Conservation (phyloP, 768 basidiomycete species). For the Grammothele lineata region DNA sequence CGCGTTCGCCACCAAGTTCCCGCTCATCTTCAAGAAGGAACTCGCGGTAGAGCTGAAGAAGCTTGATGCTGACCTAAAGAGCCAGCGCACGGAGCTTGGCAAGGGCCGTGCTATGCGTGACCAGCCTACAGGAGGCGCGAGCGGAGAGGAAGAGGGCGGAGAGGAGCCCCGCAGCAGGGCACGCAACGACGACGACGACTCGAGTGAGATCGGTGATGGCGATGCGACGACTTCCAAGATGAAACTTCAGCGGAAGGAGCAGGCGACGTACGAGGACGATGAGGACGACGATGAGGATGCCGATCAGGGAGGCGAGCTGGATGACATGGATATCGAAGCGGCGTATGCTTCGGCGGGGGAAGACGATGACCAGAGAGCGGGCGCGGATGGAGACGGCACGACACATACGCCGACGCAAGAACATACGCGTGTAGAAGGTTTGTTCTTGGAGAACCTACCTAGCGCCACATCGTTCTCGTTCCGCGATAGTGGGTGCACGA, state of each 20-base stretch:
- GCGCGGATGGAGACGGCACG: conserved; percentile 29
- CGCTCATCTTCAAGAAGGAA: conserved; percentile 78
- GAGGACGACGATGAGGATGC: conserved; percentile 56
- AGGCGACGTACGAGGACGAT: conserved; percentile 73
- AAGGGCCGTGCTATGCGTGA: conserved; percentile 59
- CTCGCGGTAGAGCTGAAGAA: conserved; percentile 83
- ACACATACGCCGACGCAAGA: conserved; percentile 31
- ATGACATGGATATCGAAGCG: conserved; percentile 59
- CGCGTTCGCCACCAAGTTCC: conserved; percentile 71
- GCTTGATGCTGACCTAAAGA: conserved; percentile 72
- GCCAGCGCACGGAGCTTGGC: conserved; percentile 77
- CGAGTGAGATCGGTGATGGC: conserved; percentile 75
- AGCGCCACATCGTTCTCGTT: conserved; percentile 75
- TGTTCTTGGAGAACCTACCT: conserved; percentile 55
- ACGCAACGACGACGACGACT: conserved; percentile 43
- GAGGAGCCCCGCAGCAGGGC: conserved; percentile 32
- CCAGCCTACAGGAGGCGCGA: conserved; percentile 39
- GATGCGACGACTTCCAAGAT: conserved; percentile 81
- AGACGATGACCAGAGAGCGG: conserved; percentile 27
- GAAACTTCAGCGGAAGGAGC: conserved; percentile 64
- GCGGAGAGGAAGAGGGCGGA: conserved; percentile 46
- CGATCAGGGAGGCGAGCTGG: conserved; percentile 41
- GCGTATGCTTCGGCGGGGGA: conserved; percentile 47
- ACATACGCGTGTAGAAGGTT: conserved; percentile 40
- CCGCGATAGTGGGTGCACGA: conserved; percentile 59